Evolutionary conservation across 139 green algal species (phyloP).

Genomic region (Zygnema cylindricum): DNA sequence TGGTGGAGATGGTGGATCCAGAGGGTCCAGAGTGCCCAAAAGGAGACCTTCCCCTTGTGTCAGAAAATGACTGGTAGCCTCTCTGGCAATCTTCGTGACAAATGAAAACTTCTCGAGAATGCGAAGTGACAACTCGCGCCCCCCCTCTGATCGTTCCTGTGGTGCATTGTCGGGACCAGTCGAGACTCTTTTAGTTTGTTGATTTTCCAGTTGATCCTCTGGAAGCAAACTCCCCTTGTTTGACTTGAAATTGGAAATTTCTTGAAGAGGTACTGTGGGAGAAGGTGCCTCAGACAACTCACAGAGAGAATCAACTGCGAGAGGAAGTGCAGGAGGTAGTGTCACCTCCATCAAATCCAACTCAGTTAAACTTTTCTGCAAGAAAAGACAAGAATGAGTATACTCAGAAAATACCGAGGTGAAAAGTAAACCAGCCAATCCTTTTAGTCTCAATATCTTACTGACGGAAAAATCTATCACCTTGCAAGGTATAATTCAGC

Average conservation of each 20-base stretch:
- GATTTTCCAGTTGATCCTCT: too few species aligned
- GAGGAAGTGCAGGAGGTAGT: not conserved
- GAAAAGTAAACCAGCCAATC: too few species aligned
- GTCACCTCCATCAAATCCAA: slow-evolving; percentile 14
- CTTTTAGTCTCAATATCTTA: too few species aligned
- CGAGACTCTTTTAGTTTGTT: not conserved
- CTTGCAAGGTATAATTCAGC: too few species aligned
- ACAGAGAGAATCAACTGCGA: not conserved
- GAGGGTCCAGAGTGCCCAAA: not conserved
- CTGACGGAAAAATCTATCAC: too few species aligned
- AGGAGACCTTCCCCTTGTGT: slow-evolving; percentile 5
- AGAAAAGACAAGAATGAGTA: not conserved
- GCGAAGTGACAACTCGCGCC: slow-evolving; percentile 35
- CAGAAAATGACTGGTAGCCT: slow-evolving; percentile 34
- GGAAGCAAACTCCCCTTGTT: not conserved
- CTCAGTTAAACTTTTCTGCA: slow-evolving; percentile 14
- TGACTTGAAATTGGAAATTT: not conserved
- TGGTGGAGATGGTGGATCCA: not conserved
- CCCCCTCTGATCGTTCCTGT: not conserved
- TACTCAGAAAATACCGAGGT: too few species aligned
- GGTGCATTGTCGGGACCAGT: not conserved
- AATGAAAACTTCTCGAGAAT: slow-evolving; percentile 50
- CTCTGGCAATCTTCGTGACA: slow-evolving; percentile 42
- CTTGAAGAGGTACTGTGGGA: not conserved
- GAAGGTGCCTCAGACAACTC: not conserved